phyloP scores from a whole-genome alignment of 2,329 filamentous ascomycete genomes.

The Chrysoporthe austroafricana region DNA sequence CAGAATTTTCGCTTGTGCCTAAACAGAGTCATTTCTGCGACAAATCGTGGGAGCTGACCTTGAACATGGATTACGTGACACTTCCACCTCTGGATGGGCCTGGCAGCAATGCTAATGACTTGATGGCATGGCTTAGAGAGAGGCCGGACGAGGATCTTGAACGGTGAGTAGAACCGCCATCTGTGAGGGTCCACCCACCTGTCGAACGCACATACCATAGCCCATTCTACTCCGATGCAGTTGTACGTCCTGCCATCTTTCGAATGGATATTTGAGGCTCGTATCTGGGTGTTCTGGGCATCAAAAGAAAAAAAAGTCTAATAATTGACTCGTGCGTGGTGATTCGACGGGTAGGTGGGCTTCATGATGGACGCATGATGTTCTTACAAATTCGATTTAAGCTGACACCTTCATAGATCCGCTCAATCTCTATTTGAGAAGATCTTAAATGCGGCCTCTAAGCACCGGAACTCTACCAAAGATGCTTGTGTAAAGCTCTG shows the following conservation, averaged over 20 bases:
- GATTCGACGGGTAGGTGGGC: constrained; percentile 20
- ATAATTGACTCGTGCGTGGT: not conserved
- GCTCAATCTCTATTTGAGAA: constrained; percentile 50
- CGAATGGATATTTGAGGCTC: not conserved
- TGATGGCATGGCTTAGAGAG: constrained; percentile 34
- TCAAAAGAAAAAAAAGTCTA: not conserved
- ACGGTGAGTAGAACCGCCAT: constrained; percentile 17
- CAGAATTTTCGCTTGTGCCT: constrained; percentile 16
- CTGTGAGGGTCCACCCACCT: not conserved
- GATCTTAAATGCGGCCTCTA: constrained; percentile 53
- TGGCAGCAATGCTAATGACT: constrained; percentile 33
- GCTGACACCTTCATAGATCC: constrained; percentile 31
- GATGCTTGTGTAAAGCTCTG: constrained; percentile 64
- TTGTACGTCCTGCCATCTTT: constrained; percentile 1
- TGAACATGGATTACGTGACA: constrained; percentile 22
- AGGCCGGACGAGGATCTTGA: constrained; percentile 28
- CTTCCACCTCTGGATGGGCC: constrained; percentile 32
- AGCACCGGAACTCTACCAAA: constrained; percentile 59
- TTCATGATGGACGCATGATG: not conserved
- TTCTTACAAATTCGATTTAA: not conserved
- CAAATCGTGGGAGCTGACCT: not conserved
- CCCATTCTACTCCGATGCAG: not conserved
- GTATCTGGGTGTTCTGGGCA: not conserved
- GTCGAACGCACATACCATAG: constrained; percentile 3
- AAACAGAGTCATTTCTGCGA: not conserved